Base-by-base conservation (phyloP, 2,329 filamentous ascomycete species). In the Aspergillus hortae region DNA sequence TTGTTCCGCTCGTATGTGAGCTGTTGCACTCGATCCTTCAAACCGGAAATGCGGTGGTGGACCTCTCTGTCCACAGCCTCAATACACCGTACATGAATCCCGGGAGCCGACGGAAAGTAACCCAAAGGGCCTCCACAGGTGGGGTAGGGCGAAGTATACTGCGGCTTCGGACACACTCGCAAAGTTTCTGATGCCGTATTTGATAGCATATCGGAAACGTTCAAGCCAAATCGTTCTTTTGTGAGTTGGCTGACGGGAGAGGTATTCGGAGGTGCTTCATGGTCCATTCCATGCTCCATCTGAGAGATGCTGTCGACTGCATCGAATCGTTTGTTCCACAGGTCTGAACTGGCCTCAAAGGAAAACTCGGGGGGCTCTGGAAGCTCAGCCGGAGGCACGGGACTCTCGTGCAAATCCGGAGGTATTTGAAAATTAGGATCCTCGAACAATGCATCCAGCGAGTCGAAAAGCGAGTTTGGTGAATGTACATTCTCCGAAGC, bases 131-230 rank as follows among this genome's bases (percentile, higher is more conserved):
- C 63, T 12, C 58, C 57, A 25, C 59, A 56, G 15, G 43, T 47
- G 14, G 65, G 65, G 51, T 71, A 71, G 6, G 69, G 69, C 1
- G 68, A 71, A 5, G 62, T 48, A 45, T 69, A 67, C 25, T 63
- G 51, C 2, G 56, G 55, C 33, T 56, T 46, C 25, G 58, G 48
- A 11, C 49, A 36, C 10, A 64, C 51, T 11, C 58, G 54, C 44
- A 65, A 49, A 17, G 58, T 51, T 46, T 69, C 65, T 19, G 62
- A 61, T 23, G 43, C 52, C 14, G 59, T 52, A 38, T 47, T 62
- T 6, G 60, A 49, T 41, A 61, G 27, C 4, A 67, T n/a, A 53
- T 69, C 59, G 9, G 57, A 51, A 12, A 54, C 40, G 25, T 55
- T 25, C 23, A 66, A 48, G 42, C 51, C 51, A 32, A 67, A 66